A percentile compares a stretch with the other conserved stretches of the same genome.
phyloP scores from a whole-genome alignment of 1,284 basidiomycete genomes.

The Ustilago xerochloae region DNA sequence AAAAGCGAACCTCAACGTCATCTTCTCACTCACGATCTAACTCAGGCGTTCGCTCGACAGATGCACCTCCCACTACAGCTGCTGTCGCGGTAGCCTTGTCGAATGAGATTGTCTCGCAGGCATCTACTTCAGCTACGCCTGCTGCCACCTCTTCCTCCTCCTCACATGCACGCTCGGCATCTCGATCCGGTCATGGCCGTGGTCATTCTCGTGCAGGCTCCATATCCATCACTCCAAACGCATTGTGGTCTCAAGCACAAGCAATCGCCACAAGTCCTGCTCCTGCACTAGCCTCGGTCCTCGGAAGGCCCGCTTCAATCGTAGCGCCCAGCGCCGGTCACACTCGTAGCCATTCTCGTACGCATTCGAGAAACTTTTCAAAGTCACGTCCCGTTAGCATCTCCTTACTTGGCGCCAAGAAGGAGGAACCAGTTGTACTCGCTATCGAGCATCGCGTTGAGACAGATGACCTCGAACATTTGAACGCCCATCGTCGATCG shows the following conservation, averaged over 20 bases:
- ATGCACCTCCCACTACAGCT: conserved; percentile 11
- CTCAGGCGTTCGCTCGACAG: conserved; percentile 15
- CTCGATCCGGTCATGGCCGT: conserved; percentile 48
- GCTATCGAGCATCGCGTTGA: conserved; percentile 44
- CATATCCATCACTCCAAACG: conserved; percentile 54
- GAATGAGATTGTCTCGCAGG: conserved; percentile 36
- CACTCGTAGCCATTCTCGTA: conserved; percentile 32
- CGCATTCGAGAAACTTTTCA: conserved; percentile 34
- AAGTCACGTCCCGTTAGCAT: conserved; percentile 40
- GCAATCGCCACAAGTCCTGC: conserved; percentile 16
- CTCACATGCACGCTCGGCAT: conserved; percentile 29
- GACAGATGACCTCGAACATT: not conserved
- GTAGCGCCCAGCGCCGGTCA: conserved; percentile 17
- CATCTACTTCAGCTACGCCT: conserved; percentile 21
- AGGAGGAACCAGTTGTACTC: conserved; percentile 39
- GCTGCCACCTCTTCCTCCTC: not conserved
- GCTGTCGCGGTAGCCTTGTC: conserved; percentile 26
- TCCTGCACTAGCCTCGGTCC: conserved; percentile 2
- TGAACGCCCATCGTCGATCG: conserved; percentile 16
- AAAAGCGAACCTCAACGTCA: conserved; percentile 39
- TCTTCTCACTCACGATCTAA: conserved; percentile 29
- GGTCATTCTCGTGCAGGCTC: conserved; percentile 55
- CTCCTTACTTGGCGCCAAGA: conserved; percentile 41
- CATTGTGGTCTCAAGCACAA: conserved; percentile 31
- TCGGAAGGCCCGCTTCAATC: conserved; percentile 19